Conservation (phyloP, 164 flowering plant genomes). For the Hamamelis virginiana region DNA sequence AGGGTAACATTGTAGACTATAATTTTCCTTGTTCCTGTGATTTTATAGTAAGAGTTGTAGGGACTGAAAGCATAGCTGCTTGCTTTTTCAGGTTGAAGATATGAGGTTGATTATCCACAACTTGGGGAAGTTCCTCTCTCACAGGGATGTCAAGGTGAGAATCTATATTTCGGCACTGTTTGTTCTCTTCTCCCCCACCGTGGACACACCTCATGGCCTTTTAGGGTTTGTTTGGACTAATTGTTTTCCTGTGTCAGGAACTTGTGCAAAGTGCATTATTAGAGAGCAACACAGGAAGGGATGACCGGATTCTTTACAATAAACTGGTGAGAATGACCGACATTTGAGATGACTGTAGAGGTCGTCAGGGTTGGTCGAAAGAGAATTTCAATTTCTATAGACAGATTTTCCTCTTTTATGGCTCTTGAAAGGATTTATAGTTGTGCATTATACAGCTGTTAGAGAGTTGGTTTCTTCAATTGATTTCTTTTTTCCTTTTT, state of each 20-base stretch:
- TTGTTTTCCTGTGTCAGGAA: constrained; percentile 48
- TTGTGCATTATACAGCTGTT: no score
- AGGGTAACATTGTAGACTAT: constrained; percentile 44
- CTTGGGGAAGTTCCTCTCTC: constrained; percentile 77
- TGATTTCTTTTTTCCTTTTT: no score
- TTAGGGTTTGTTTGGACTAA: neutral
- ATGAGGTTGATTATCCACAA: constrained; percentile 79
- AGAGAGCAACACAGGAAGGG: constrained; percentile 89
- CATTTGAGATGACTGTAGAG: constrained; percentile 6
- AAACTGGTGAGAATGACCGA: constrained; percentile 62
- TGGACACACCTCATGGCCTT: no score
- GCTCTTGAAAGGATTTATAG: no score
- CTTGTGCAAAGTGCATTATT: constrained; percentile 90
- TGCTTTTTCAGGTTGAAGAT: constrained; percentile 82
- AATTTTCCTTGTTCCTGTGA: neutral
- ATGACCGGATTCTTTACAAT: constrained; percentile 78
- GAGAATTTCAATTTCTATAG: neutral
- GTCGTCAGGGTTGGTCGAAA: neutral
- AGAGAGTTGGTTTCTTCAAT: no score
- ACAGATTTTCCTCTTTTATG: no score
- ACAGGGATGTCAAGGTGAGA: constrained; percentile 90
- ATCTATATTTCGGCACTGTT: no score
- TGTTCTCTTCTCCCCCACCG: neutral
- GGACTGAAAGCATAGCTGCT: neutral
- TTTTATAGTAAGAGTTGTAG: neutral